Conservation (phyloP, 2,329 filamentous ascomycete species). For the Pseudocercospora ulei region DNA sequence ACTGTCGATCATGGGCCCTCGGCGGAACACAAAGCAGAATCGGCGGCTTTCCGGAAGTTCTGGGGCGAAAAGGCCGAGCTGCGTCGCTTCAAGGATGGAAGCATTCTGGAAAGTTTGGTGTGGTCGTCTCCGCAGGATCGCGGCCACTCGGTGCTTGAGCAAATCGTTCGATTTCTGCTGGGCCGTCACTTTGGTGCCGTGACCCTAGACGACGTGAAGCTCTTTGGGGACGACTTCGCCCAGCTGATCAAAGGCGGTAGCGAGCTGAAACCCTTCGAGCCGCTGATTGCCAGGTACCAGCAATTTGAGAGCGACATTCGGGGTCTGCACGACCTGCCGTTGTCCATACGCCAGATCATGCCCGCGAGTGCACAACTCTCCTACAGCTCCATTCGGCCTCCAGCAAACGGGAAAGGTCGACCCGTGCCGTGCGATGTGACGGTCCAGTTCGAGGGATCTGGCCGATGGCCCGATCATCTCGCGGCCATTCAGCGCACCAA, state of each 20-base stretch:
- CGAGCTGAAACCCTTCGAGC: constrained; percentile 52
- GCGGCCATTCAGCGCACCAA: constrained; percentile 88
- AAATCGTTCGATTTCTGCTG: constrained; percentile 66
- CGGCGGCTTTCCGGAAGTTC: constrained; percentile 72
- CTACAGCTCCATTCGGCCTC: constrained; percentile 55
- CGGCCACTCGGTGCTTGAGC: constrained; percentile 58
- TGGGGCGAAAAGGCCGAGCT: constrained; percentile 94
- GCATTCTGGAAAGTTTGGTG: constrained; percentile 81
- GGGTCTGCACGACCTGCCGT: constrained; percentile 67
- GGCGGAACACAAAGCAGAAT: constrained; percentile 74
- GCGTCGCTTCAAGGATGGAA: constrained; percentile 88
- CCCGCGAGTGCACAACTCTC: constrained; percentile 63
- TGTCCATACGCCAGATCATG: constrained; percentile 74
- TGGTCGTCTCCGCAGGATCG: constrained; percentile 56
- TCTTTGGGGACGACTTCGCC: constrained; percentile 42
- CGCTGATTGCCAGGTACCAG: constrained; percentile 59
- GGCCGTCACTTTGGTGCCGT: constrained; percentile 56
- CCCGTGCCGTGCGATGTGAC: constrained; percentile 61
- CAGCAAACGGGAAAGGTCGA: constrained; percentile 42
- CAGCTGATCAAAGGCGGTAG: constrained; percentile 37
- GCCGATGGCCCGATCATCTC: constrained; percentile 86
- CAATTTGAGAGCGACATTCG: constrained; percentile 68
- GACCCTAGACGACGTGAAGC: constrained; percentile 40
- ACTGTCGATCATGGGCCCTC: constrained; percentile 79
- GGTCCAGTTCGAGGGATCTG: constrained; percentile 86